These are phyloP conservation scores for Diplocarpon rosae DNA, from an alignment of 2,329 filamentous ascomycete species.

Conservation along the genomic window DNA sequence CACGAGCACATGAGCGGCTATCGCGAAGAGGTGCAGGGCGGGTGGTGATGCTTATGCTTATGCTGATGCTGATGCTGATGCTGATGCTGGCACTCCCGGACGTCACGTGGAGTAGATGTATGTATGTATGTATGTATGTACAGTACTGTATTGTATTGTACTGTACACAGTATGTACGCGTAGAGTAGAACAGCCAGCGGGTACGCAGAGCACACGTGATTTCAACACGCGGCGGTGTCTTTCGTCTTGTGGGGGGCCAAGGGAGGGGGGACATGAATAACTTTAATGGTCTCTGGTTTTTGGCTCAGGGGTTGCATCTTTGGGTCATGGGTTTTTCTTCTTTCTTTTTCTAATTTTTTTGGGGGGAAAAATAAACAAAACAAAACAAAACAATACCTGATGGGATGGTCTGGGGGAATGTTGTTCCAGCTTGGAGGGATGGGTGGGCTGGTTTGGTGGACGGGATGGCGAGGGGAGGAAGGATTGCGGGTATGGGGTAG, in stretches of 20 bases:
- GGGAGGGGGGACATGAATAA: too few species aligned
- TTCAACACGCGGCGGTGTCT: not conserved
- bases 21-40: too few species aligned
- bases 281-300: too few species aligned
- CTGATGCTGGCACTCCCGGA: not conserved
- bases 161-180: not conserved
- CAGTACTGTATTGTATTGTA: not conserved
- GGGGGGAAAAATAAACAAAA: too few species aligned
- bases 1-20: too few species aligned
- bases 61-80: too few species aligned
- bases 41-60: not conserved
- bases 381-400: too few species aligned
- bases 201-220: not conserved
- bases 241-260: too few species aligned
- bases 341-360: too few species aligned
- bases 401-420: conserved; percentile 30
- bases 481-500: not conserved
- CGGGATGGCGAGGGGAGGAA: conserved; percentile 7
- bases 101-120: not conserved
- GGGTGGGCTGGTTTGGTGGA: conserved; percentile 30
- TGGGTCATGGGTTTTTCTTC: too few species aligned
- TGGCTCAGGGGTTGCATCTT: too few species aligned
- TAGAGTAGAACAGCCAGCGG: not conserved
- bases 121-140: not conserved
- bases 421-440: conserved; percentile 31